These are phyloP conservation scores for Ganoderma multipileum DNA, from an alignment of 1,284 basidiomycete genomes.

Conservation along the genomic window DNA sequence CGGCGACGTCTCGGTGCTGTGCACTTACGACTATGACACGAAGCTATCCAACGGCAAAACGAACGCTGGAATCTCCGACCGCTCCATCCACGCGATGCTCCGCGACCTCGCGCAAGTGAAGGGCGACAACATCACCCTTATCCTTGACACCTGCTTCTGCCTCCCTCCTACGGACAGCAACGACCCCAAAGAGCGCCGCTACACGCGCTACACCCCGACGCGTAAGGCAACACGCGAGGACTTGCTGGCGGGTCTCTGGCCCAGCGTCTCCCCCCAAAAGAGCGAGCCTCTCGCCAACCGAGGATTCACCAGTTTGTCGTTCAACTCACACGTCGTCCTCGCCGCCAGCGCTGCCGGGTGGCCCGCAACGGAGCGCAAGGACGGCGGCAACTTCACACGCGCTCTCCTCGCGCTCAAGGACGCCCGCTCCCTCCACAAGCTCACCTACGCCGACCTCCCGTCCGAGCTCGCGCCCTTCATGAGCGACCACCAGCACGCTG, in stretches of 20 bases:
- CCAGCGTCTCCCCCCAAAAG: conserved; percentile 47
- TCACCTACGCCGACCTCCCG: conserved; percentile 58
- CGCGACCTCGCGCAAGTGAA: conserved; percentile 58
- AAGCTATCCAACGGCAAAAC: conserved; percentile 46
- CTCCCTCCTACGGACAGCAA: conserved; percentile 46
- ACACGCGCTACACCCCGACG: conserved; percentile 62
- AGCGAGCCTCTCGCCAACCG: conserved; percentile 36
- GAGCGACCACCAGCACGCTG: conserved; percentile 51
- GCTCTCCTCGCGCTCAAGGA: conserved; percentile 55
- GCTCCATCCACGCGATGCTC: conserved; percentile 65
- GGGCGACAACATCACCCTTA: conserved; percentile 71
- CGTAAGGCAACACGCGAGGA: conserved; percentile 57
- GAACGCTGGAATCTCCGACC: conserved; percentile 62
- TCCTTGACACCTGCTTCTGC: conserved; percentile 70
- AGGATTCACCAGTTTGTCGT: conserved; percentile 55
- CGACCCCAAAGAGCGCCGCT: conserved; percentile 48
- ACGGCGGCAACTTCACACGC: conserved; percentile 65
- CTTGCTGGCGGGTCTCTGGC: conserved; percentile 59
- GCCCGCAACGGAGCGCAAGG: conserved; percentile 62
- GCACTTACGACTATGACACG: conserved; percentile 67
- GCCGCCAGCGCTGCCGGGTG: conserved; percentile 60
- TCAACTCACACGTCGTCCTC: conserved; percentile 56
- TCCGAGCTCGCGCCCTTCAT: conserved; percentile 43
- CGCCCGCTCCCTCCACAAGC: conserved; percentile 54
- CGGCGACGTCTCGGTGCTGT: conserved; percentile 61